These are phyloP conservation scores for Creolimax fragrantissima DNA, from an alignment of 78 protist species.

Conservation along the genomic window DNA sequence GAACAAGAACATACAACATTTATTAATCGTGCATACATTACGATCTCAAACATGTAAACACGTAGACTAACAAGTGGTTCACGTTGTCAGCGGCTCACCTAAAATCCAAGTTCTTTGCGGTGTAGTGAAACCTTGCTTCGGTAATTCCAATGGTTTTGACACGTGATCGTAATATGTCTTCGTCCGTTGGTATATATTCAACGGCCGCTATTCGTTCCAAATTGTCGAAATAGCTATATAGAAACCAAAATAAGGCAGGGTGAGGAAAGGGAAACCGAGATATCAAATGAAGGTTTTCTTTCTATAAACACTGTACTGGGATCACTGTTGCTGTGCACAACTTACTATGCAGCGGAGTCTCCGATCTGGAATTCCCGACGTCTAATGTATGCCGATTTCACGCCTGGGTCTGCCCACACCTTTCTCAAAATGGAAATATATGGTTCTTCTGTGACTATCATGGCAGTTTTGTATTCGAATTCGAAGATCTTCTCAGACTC, in stretches of 20 bases:
- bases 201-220: not conserved
- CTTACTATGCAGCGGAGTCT: constrained; percentile 26
- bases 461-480: too few species aligned
- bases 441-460: too few species aligned
- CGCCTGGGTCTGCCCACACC: not conserved
- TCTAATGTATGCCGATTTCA: not conserved
- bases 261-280: not conserved
- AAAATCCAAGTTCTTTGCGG: not conserved
- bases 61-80: too few species aligned
- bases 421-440: too few species aligned
- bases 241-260: not conserved
- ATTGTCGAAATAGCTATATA: not conserved
- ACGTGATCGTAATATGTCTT: constrained; percentile 82
- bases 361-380: not conserved
- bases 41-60: too few species aligned
- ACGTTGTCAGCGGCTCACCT: too few species aligned
- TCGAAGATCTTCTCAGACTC: too few species aligned
- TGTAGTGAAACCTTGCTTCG: constrained; percentile 39
- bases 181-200: constrained; percentile 70
- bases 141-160: constrained; percentile 85
- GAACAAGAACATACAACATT: not conserved
- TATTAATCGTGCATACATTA: not conserved
- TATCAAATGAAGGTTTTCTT: not conserved
- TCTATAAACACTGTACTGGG: not conserved
- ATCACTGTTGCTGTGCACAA: not conserved